Conservation (phyloP, 1,139 yeast species). For the Geotrichum fermentans region DNA sequence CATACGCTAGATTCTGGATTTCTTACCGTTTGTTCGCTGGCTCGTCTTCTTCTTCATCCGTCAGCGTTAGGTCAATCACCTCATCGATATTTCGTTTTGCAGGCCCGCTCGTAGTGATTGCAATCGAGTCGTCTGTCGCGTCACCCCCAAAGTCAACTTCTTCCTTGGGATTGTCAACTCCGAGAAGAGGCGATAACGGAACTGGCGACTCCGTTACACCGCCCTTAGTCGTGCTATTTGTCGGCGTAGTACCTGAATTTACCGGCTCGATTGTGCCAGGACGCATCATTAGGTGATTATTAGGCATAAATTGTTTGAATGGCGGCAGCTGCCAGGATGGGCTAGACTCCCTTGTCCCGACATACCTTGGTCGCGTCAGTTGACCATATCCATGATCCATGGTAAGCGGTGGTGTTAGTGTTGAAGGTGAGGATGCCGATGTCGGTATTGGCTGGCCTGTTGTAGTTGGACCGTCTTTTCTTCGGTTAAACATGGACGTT, state of each 20-base stretch:
- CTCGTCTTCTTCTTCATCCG: constrained; percentile 26
- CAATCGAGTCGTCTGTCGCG: not conserved
- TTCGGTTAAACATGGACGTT: constrained; percentile 10
- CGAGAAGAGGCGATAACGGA: not conserved
- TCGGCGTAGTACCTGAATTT: too few species aligned
- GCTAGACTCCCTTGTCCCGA: too few species aligned
- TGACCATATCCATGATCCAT: not conserved
- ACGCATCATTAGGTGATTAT: too few species aligned
- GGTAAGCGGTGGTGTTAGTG: not conserved
- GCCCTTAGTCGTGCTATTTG: not conserved
- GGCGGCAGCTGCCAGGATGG: constrained; percentile 6
- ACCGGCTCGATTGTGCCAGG: too few species aligned
- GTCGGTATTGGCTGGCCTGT: not conserved
- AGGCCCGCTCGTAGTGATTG: not conserved
- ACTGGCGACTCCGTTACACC: too few species aligned
- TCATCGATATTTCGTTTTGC: constrained; percentile 18
- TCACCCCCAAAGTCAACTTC: not conserved
- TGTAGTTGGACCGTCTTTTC: not conserved
- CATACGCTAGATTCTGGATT: not conserved
- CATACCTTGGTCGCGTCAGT: not conserved
- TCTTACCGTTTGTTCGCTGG: not conserved
- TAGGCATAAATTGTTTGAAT: constrained; percentile 1
- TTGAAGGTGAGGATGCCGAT: not conserved
- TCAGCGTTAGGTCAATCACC: constrained; percentile 27
- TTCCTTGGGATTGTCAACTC: not conserved